Percentiles rank a stretch among this genome's conserved stretches.
phyloP scores from a whole-genome alignment of 345 rosid species.

The Salix udensis region DNA sequence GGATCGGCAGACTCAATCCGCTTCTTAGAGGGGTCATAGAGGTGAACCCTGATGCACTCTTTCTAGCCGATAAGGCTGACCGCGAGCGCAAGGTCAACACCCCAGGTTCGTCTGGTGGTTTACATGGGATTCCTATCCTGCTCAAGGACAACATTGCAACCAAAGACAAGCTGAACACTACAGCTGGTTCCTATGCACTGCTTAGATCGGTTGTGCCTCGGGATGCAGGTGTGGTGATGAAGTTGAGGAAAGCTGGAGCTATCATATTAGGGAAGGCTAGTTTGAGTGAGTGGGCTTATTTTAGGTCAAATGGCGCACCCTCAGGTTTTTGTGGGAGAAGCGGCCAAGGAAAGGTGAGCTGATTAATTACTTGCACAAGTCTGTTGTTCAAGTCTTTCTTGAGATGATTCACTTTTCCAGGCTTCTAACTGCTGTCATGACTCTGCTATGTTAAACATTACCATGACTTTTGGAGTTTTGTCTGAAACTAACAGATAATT shows the following conservation, averaged over 20 bases:
- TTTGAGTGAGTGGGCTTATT: constrained; percentile 52
- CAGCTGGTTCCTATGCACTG: constrained; percentile 48
- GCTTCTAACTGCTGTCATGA: no score
- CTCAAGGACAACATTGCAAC: constrained; percentile 57
- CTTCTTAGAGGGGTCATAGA: constrained; percentile 26
- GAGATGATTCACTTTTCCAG: no score
- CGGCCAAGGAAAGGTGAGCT: constrained; percentile 51
- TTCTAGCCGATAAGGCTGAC: constrained; percentile 15
- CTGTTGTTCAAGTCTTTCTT: neutral
- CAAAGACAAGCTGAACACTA: constrained; percentile 48
- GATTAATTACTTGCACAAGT: neutral
- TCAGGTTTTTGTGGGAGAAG: constrained; percentile 46
- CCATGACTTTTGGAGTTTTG: no score
- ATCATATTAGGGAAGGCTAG: constrained; percentile 55
- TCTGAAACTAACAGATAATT: no score
- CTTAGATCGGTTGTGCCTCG: constrained; percentile 37
- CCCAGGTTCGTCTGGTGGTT: constrained; percentile 1
- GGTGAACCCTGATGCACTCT: constrained; percentile 7
- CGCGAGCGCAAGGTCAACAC: constrained; percentile 20
- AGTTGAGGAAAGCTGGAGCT: constrained; percentile 47
- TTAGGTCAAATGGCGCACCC: constrained; percentile 23
- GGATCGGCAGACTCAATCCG: constrained; percentile 28
- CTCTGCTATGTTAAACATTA: no score
- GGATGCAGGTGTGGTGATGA: constrained; percentile 49
- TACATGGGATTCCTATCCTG: constrained; percentile 55